Evolutionary conservation across 345 rosid genomes (phyloP), one percentile per base, ranked within the genome.

Genomic region (Raphanus raphanistrum): DNA sequence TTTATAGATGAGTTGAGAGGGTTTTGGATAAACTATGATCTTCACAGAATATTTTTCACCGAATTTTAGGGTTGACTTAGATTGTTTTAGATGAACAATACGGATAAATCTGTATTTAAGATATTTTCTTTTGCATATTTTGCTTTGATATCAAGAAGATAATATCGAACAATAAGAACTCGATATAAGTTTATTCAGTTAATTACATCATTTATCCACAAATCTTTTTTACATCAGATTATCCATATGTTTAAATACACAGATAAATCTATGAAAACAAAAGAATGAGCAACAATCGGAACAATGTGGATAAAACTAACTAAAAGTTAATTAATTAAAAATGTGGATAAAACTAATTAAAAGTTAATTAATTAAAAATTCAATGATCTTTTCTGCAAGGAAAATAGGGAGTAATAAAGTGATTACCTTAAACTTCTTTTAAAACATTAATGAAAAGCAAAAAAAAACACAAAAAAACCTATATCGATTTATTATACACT

Each of bases 11-110:
- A 28, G 5, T 59, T 48, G 9, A 0, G 4, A 57, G 15, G 5
- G 66, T 38, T 66, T 66, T 66, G 72, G 66, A 75, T 75, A 66
- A 33, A 32, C 63, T 32, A 8, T 12, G 27, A 32, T 45, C 4
- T 12, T 3, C n/a, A 50, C 32, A 1, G 5, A 48, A 63, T 73
- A 17, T 63, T 54, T 33, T 35, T 73, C 0, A 36, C 31, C 69
- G 16, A 28, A 11, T 36, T 65, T 64, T 32, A 4, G 1, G 13
- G 48, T 63, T 8, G 27, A 32, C 2, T 31, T 13, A 1, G 17
- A 13, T 12, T 13, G 1, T 3, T 28, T 7, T 62, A 7, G 66
- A 63, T 63, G 31, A 62, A 3, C 54, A 48, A 4, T 31, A n/a
- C 0, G 9, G 67, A 63, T 15, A 29, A 29, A 32, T 32, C 11